These are phyloP conservation scores for Haplographium delicatum DNA, from an alignment of 495 filamentous ascomycete species.

Conservation along the genomic window DNA sequence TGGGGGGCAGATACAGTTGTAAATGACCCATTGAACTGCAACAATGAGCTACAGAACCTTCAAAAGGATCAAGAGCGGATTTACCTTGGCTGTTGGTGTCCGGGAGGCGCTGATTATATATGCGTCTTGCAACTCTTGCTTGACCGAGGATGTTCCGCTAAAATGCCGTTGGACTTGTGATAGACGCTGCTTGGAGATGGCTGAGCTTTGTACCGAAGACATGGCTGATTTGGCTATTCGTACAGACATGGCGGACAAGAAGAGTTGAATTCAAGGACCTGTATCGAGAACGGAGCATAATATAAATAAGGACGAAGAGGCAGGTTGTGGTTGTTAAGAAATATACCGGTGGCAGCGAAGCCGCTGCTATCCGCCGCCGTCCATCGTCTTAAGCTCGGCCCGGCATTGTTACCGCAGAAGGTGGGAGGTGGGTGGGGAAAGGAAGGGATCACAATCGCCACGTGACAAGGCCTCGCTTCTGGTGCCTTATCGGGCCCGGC, in stretches of 20 bases:
- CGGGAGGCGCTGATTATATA: slow-evolving; percentile 87
- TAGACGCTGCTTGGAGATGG: slow-evolving; percentile 31
- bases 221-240: slow-evolving; percentile 14
- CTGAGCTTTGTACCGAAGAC: slow-evolving; percentile 13
- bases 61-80: background rate
- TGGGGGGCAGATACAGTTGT: slow-evolving; percentile 74
- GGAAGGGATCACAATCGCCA: slow-evolving; percentile 13
- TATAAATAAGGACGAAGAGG: too few species aligned
- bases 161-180: slow-evolving; percentile 56
- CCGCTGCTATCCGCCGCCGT: too few species aligned
- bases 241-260: slow-evolving; percentile 22
- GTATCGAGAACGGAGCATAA: too few species aligned
- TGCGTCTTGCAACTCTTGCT: slow-evolving; percentile 72
- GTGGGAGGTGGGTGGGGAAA: background rate
- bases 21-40: slow-evolving; percentile 88
- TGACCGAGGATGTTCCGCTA: slow-evolving; percentile 51
- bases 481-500: background rate
- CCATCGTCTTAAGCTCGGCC: slow-evolving; percentile 7
- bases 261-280: slow-evolving; percentile 2
- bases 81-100: slow-evolving; percentile 82
- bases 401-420: too few species aligned
- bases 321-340: background rate
- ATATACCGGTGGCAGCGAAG: background rate
- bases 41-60: background rate
- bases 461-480: slow-evolving; percentile 9